Conservation (phyloP, 2,329 filamentous ascomycete genomes). For the Tolypocladium endophyticum region DNA sequence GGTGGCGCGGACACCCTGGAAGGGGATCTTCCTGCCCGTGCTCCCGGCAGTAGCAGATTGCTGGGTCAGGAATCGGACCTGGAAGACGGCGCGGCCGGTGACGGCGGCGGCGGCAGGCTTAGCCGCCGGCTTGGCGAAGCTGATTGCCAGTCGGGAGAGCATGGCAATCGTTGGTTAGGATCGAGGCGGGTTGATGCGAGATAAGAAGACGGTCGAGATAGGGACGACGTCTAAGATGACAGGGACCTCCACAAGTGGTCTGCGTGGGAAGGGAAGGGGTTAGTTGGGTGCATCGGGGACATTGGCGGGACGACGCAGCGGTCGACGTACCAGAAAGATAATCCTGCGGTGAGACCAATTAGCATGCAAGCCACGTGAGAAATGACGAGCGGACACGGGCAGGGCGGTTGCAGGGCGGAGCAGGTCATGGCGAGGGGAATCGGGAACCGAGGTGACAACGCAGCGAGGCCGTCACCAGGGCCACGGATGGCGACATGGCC, state of each 20-base stretch:
- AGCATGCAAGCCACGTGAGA: constrained; percentile 23
- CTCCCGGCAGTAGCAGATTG: constrained; percentile 50
- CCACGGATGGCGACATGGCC: not conserved
- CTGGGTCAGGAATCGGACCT: constrained; percentile 23
- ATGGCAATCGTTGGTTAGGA: constrained; percentile 29
- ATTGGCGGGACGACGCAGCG: constrained; percentile 4
- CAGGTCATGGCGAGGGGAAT: not conserved
- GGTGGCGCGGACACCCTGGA: constrained; percentile 45
- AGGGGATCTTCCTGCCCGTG: constrained; percentile 58
- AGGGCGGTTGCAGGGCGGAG: not conserved
- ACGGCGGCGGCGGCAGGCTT: constrained; percentile 29
- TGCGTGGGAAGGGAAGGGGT: constrained; percentile 9
- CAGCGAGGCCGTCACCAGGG: not conserved
- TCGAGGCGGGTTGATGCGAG: constrained; percentile 2
- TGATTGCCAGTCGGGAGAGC: constrained; percentile 47
- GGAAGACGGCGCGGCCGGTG: constrained; percentile 27
- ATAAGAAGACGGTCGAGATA: constrained; percentile 10
- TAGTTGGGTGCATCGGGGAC: constrained; percentile 9
- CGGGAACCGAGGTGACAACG: not conserved
- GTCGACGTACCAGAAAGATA: constrained; percentile 60
- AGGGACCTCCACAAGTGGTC: constrained; percentile 33
- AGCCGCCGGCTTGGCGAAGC: constrained; percentile 42
- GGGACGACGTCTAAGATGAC: constrained; percentile 16
- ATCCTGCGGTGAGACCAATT: constrained; percentile 43
- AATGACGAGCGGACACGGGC: constrained; percentile 1